These are phyloP conservation scores for Canna indica DNA, from an alignment of 176 grass and related monocot species.

Conservation along the genomic window DNA sequence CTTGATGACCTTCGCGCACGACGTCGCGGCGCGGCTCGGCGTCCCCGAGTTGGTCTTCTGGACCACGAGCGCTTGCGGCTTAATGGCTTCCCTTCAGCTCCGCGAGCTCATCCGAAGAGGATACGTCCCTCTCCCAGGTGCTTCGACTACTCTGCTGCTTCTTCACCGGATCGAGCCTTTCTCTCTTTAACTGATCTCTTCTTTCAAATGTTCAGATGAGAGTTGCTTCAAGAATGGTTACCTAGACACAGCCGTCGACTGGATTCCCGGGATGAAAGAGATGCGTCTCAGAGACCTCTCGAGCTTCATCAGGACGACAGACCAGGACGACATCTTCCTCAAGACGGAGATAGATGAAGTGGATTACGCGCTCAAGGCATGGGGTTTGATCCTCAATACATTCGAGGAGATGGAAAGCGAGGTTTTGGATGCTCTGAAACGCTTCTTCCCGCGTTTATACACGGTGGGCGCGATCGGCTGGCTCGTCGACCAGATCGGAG, in stretches of 20 bases:
- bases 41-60: conserved; percentile 11
- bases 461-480: not conserved
- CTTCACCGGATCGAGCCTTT: too few relatives aligned
- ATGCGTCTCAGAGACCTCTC: conserved; percentile 11
- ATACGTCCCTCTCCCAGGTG: conserved; percentile 1
- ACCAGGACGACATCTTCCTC: conserved; percentile 1
- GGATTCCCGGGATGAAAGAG: conserved; percentile 5
- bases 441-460: conserved; percentile 15
- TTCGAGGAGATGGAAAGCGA: conserved; percentile 6
- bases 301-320: conserved; percentile 12
- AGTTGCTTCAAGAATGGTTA: conserved; percentile 7
- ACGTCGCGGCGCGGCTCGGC: not conserved
- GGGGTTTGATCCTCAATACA: conserved; percentile 10
- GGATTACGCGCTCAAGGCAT: not conserved
- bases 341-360: conserved; percentile 2
- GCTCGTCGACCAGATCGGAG: not conserved
- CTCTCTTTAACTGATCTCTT: too few relatives aligned
- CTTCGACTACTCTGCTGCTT: too few relatives aligned
- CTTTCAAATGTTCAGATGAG: too few relatives aligned
- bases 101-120: conserved; percentile 4
- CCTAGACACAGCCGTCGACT: not conserved
- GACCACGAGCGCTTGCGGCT: conserved; percentile 1
- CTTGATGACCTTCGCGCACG: not conserved
- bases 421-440: not conserved
- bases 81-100: not conserved